Evolutionary conservation across 208 protist genomes (phyloP).

Genomic region (Vickermania ingenoplastis): DNA sequence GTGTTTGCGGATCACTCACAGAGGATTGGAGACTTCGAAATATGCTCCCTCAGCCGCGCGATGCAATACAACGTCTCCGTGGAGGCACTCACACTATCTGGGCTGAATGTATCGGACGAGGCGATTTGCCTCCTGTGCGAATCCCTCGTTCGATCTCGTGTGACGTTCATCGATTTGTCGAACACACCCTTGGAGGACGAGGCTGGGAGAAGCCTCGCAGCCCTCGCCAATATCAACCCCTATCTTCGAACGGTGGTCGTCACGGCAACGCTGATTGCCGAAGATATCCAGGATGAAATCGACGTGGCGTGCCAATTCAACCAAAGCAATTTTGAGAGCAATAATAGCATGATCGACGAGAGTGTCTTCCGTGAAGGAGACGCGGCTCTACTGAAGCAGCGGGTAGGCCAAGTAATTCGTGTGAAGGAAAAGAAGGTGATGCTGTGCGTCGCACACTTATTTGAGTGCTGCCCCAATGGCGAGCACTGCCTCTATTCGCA

Average conservation of each 20-base stretch:
- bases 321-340: constrained; percentile 80
- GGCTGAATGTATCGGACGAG: constrained; percentile 78
- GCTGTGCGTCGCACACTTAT: constrained; percentile 67
- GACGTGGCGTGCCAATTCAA: constrained; percentile 86
- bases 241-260: constrained; percentile 81
- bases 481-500: constrained; percentile 74
- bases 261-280: constrained; percentile 78
- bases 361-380: constrained; percentile 30
- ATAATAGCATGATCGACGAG: constrained; percentile 36
- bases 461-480: constrained; percentile 73
- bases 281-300: constrained; percentile 83
- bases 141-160: constrained; percentile 58
- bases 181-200: constrained; percentile 80
- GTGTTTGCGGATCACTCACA: constrained; percentile 71
- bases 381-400: constrained; percentile 48
- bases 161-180: constrained; percentile 78
- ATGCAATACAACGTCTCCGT: constrained; percentile 84
- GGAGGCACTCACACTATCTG: constrained; percentile 74
- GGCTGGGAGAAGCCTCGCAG: constrained; percentile 66
- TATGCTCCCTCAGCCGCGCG: constrained; percentile 62
- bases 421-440: constrained; percentile 31
- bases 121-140: constrained; percentile 67
- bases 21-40: constrained; percentile 60
- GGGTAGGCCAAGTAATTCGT: constrained; percentile 55
- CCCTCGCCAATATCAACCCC: constrained; percentile 73